Percentiles rank a stretch among this genome's conserved stretches.
Evolutionary conservation across 1,139 yeast genomes (phyloP).

Genomic region (Debaryomyces udenii): DNA sequence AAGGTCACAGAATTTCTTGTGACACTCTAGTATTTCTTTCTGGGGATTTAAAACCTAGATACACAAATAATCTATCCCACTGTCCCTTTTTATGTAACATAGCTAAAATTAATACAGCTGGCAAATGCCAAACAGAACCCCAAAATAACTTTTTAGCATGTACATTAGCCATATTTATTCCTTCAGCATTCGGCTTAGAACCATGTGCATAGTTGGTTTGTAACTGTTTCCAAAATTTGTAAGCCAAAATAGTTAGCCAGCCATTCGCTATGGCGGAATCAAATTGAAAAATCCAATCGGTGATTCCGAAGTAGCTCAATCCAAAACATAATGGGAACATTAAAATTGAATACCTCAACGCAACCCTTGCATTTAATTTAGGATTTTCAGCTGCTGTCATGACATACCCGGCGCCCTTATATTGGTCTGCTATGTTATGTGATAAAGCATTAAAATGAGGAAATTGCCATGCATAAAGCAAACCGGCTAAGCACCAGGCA

Average conservation of each 20-base stretch:
- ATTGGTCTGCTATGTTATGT: slow-evolving; percentile 85
- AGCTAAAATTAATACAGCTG: slow-evolving; percentile 85
- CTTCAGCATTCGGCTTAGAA: slow-evolving; percentile 51
- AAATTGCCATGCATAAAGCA: slow-evolving; percentile 96
- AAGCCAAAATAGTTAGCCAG: slow-evolving; percentile 84
- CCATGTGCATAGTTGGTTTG: slow-evolving; percentile 50
- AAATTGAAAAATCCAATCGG: slow-evolving; percentile 77
- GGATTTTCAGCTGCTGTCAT: slow-evolving; percentile 98
- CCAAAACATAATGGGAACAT: slow-evolving; percentile 96
- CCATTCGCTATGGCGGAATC: slow-evolving; percentile 83
- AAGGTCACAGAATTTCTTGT: neutral
- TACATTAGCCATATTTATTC: slow-evolving; percentile 57
- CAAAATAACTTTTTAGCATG: slow-evolving; percentile 87
- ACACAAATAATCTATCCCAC: slow-evolving; percentile 72
- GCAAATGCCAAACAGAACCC: slow-evolving; percentile 94
- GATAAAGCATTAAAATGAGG: slow-evolving; percentile 96
- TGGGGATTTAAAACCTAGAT: slow-evolving; percentile 25
- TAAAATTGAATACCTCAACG: slow-evolving; percentile 79
- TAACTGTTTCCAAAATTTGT: slow-evolving; percentile 82
- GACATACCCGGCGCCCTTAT: slow-evolving; percentile 89
- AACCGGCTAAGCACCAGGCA: slow-evolving; percentile 91
- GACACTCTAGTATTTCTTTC: neutral
- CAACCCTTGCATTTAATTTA: slow-evolving; percentile 87
- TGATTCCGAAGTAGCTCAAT: slow-evolving; percentile 72
- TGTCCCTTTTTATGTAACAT: slow-evolving; percentile 95